Evolutionary conservation across 257 asterid genomes (phyloP), one percentile per base, ranked within the genome.

Genomic region (Solanum sparsipilum): DNA sequence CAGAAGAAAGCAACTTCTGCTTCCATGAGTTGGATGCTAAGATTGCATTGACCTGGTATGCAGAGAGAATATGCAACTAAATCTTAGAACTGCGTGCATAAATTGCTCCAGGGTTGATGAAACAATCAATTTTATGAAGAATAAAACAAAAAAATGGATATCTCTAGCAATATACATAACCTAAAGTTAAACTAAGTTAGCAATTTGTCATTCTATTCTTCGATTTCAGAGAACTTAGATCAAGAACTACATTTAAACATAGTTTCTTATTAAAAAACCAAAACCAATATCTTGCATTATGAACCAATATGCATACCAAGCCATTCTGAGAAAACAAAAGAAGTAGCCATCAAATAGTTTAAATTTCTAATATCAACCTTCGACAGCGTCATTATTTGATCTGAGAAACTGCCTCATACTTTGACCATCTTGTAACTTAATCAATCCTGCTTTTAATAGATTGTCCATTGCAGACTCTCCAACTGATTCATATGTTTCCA

Each of bases 401-500:
- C 83, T 71, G 23, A 91, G 82, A 91, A 91, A 95, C 83, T 90
- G 93, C 87, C 90, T 90, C 88, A 94, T 92, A 88, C 94, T 91
- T 91, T 95, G 95, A 86, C 90, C 93, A 90, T 94, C 94, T 35
- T 94, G 93, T 90, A 95, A 79, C 72, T 95, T 93, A 85, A 93
- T 92, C 82, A 93, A 84, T 85, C 95, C 98, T 85, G 89, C 98
- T 92, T 92, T 95, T 85, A 94, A 90, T 71, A 97, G 93, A 87
- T 91, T 91, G 86, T 89, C 85, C 92, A 95, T 91, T 84, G 94
- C 99, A 52, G 92, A 92, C 91, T 93, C 99, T 76, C 98, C 99
- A 31, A 93, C 96, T 68, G 90, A 91, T 91, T 97, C 99, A 91
- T 97, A 97, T 87, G 99, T 97, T 94, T 97, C 99, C 85, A 97